Base-by-base conservation (phyloP, 83 land plant species). In the Picea mariana region DNA sequence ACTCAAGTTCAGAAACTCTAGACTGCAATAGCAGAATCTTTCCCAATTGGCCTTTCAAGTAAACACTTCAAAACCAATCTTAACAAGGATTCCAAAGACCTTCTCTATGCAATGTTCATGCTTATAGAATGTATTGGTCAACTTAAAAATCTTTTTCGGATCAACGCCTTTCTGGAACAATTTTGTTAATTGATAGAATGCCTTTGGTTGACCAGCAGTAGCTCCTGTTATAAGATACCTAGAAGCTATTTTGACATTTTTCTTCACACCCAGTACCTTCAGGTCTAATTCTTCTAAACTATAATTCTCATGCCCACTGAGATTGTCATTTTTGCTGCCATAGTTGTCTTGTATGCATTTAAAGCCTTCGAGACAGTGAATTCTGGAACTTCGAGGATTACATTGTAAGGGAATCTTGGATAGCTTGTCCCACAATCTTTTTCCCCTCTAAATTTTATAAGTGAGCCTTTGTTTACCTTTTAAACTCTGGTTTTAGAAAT, bases 161-260 rank as follows among this genome's bases (percentile, higher is more conserved):
- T 97, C 99, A 58, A 97, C 82, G 44, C 99, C 99, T 76, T 82
- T 90, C 78, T 97, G 97, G 78, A 92, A 95, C 95, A 97, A 88
- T 86, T 95, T 95, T 44, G 93, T 98, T 62, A 97, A 83, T 84
- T 97, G 99, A 84, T 90, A 95, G 76, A 91, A 89, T 77, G 98
- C 99, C 90, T 97, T 97, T 49, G 98, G 95, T 60, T 97, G 99
- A 59, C 97, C 98, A 44, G 80, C 86, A 85, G 90, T 95, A 58
- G 94, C 94, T 76, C 97, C 99, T 66, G 69, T 59, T 9, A 92
- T 68, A 83, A 97, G 91, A 85, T 84, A 83, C 67, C 85, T 87
- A 66, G 91, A 83, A 42, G 98, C 99, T 52, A 75, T 21, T 81
- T 83, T 88, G 15, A 95, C 81, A 87, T 94, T 90, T 81, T 89